phyloP scores from a whole-genome alignment of 2,329 filamentous ascomycete species.

The Microsporum canis region DNA sequence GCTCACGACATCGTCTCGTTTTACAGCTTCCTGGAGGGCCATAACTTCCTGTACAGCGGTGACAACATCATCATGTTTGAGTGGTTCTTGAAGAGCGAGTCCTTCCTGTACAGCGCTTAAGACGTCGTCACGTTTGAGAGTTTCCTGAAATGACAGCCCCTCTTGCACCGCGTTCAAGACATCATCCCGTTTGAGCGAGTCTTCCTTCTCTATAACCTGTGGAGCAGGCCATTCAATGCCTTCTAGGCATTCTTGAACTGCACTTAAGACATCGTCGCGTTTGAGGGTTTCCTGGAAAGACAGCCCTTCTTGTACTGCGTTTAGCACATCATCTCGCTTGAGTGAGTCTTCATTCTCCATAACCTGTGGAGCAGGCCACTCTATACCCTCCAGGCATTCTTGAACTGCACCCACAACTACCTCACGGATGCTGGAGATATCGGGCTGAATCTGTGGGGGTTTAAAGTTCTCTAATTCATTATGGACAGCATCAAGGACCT shows the following conservation, averaged over 20 bases:
- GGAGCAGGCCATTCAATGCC: conserved; percentile 44
- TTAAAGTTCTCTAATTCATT: conserved; percentile 72
- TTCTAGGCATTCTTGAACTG: conserved; percentile 83
- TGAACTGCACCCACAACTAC: conserved; percentile 75
- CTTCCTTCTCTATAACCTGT: conserved; percentile 8
- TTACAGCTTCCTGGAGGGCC: conserved; percentile 29
- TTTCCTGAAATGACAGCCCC: conserved; percentile 26
- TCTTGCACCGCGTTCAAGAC: conserved; percentile 20
- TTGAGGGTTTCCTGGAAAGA: conserved; percentile 29
- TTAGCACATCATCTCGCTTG: conserved; percentile 17
- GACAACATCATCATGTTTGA: conserved; percentile 65
- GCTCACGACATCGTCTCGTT: conserved; percentile 13
- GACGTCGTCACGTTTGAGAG: conserved; percentile 39
- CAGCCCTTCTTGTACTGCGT: conserved; percentile 20
- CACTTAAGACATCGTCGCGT: conserved; percentile 46
- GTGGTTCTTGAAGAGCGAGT: conserved; percentile 62
- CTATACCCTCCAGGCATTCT: conserved; percentile 76
- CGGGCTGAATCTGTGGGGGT: conserved; percentile 59
- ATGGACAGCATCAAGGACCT: conserved; percentile 76
- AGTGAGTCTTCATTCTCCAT: conserved; percentile 20
- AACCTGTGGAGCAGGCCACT: conserved; percentile 50
- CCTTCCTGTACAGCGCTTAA: conserved; percentile 67
- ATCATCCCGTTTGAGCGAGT: conserved; percentile 15
- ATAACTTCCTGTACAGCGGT: conserved; percentile 20
- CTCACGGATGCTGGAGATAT: conserved; percentile 60